Conservation (phyloP, 257 asterid genomes). For the Solanum corneliomulleri region DNA sequence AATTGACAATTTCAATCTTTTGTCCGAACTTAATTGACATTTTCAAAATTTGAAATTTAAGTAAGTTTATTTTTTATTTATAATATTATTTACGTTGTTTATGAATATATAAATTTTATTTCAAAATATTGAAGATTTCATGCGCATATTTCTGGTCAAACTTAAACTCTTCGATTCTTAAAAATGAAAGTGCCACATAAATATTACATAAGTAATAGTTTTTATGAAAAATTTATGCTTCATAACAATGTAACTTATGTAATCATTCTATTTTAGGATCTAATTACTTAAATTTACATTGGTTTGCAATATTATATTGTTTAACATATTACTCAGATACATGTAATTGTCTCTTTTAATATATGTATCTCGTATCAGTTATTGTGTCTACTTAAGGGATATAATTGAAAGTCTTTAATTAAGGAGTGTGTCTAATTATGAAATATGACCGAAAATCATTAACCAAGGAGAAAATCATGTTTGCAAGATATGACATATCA, state of each 20-base stretch:
- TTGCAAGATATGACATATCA: neutral
- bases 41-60: too few relatives aligned
- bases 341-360: too few relatives aligned
- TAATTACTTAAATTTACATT: neutral
- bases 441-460: neutral
- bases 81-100: neutral
- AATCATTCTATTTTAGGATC: neutral
- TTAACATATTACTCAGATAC: neutral
- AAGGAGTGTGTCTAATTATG: neutral
- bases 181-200: too few relatives aligned
- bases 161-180: too few relatives aligned
- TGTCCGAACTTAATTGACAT: too few relatives aligned
- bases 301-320: too few relatives aligned
- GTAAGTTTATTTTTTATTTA: too few relatives aligned
- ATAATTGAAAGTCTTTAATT: neutral
- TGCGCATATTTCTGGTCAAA: too few relatives aligned
- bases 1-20: neutral
- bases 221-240: too few relatives aligned
- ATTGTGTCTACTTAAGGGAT: neutral
- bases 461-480: neutral
- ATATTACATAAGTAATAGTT: too few relatives aligned
- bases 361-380: neutral
- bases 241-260: neutral
- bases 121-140: too few relatives aligned
- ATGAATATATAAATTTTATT: too few relatives aligned